Conservation (phyloP, 2,329 filamentous ascomycete species). For the Westerdykella sp. region DNA sequence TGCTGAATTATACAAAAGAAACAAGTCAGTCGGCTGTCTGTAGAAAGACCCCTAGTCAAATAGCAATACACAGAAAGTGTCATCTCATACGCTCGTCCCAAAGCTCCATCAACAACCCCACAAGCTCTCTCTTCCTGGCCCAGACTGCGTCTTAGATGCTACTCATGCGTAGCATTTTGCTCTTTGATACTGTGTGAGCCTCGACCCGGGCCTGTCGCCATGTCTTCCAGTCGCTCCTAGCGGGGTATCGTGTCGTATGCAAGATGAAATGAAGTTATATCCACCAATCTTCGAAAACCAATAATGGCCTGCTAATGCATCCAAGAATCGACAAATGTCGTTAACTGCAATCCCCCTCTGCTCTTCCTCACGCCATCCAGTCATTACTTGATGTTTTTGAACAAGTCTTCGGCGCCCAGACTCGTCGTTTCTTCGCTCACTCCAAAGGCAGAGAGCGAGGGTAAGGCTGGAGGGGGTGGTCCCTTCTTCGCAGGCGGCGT, state of each 20-base stretch:
- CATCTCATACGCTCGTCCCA: no score
- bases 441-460: constrained; percentile 34
- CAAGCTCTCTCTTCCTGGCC: no score
- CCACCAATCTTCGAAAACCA: constrained; percentile 27
- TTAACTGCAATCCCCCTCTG: constrained; percentile 26
- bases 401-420: constrained; percentile 36
- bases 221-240: constrained; percentile 12
- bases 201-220: no score
- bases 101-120: no score
- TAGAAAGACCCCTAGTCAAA: no score
- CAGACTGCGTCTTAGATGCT: no score
- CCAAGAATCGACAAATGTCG: constrained; percentile 26
- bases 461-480: constrained; percentile 37
- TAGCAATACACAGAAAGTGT: no score
- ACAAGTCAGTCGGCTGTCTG: no score
- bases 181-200: no score
- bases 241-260: constrained; percentile 36
- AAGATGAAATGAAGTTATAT: constrained; percentile 26
- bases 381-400: constrained; percentile 36
- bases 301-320: constrained; percentile 13
- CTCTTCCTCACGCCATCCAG: constrained; percentile 4
- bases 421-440: constrained; percentile 30
- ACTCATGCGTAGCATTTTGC: no score
- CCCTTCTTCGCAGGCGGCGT: constrained; percentile 23
- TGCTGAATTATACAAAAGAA: no score